A percentile compares a stretch with the other conserved stretches of the same genome.
These are phyloP conservation scores for Nicotiana undulata DNA, from an alignment of 257 asterid species.

Conservation along the genomic window DNA sequence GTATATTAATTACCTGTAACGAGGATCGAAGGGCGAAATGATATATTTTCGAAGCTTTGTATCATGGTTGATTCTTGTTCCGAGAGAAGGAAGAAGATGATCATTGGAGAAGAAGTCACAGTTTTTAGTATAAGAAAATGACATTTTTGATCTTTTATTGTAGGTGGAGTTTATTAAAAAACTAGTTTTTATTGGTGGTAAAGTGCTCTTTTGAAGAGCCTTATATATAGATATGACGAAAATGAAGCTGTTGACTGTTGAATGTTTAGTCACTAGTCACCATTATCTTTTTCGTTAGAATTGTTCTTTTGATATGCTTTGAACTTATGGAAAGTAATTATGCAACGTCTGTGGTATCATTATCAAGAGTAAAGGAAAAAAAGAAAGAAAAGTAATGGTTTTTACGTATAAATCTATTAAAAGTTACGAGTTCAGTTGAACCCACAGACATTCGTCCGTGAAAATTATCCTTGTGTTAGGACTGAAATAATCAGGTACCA, in stretches of 20 bases:
- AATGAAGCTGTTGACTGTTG: conserved; percentile 18
- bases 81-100: conserved; percentile 85
- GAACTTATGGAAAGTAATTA: conserved; percentile 27
- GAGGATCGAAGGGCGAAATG: conserved; percentile 62
- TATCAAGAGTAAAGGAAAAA: background rate
- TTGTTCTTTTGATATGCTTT: conserved; percentile 29
- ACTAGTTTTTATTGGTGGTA: conserved; percentile 4
- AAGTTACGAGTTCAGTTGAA: too few species aligned
- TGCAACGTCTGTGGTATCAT: conserved; percentile 23
- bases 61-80: conserved; percentile 58
- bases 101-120: conserved; percentile 66
- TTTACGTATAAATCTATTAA: too few species aligned
- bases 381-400: background rate
- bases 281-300: conserved; percentile 23
- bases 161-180: conserved; percentile 4
- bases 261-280: conserved; percentile 17
- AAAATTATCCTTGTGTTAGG: too few species aligned
- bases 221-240: conserved; percentile 32
- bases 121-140: conserved; percentile 35
- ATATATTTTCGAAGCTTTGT: conserved; percentile 47
- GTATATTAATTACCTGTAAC: conserved; percentile 40
- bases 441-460: too few species aligned
- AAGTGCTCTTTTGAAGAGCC: conserved; percentile 15
- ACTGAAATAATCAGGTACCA: too few species aligned
- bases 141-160: conserved; percentile 23